Evolutionary conservation across 2,329 filamentous ascomycete genomes (phyloP).

Genomic region (Mycosphaerelloides madeirae): DNA sequence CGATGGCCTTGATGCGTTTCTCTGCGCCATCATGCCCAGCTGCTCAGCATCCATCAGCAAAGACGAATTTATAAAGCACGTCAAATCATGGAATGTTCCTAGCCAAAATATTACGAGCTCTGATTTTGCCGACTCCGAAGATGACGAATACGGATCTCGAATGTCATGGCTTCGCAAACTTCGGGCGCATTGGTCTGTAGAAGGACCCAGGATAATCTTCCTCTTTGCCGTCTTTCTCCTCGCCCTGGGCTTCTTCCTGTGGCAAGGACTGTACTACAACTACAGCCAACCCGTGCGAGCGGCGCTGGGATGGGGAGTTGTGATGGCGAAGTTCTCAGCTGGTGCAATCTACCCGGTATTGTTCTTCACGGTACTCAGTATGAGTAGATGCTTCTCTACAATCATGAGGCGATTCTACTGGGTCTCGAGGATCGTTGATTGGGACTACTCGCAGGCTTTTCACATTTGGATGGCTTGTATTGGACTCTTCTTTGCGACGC

Average conservation of each 20-base stretch:
- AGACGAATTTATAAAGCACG: constrained; percentile 50
- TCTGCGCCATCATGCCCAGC: constrained; percentile 45
- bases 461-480: constrained; percentile 53
- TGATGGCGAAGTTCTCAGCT: constrained; percentile 52
- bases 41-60: constrained; percentile 42
- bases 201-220: constrained; percentile 51
- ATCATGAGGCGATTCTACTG: constrained; percentile 49
- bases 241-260: constrained; percentile 50
- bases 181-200: constrained; percentile 53
- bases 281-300: constrained; percentile 42
- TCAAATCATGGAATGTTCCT: constrained; percentile 57
- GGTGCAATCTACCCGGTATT: constrained; percentile 55
- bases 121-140: constrained; percentile 44
- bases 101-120: constrained; percentile 53
- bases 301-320: constrained; percentile 54
- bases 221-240: constrained; percentile 45
- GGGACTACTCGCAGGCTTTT: constrained; percentile 53
- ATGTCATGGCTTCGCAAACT: constrained; percentile 45
- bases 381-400: constrained; percentile 55
- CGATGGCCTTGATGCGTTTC: constrained; percentile 47
- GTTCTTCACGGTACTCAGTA: constrained; percentile 56
- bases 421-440: constrained; percentile 54
- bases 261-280: constrained; percentile 52
- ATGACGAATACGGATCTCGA: constrained; percentile 35
- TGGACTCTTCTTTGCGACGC: constrained; percentile 47